phyloP scores from a whole-genome alignment of 1,284 basidiomycete species.

The Phellopilus nigrolimitatus region DNA sequence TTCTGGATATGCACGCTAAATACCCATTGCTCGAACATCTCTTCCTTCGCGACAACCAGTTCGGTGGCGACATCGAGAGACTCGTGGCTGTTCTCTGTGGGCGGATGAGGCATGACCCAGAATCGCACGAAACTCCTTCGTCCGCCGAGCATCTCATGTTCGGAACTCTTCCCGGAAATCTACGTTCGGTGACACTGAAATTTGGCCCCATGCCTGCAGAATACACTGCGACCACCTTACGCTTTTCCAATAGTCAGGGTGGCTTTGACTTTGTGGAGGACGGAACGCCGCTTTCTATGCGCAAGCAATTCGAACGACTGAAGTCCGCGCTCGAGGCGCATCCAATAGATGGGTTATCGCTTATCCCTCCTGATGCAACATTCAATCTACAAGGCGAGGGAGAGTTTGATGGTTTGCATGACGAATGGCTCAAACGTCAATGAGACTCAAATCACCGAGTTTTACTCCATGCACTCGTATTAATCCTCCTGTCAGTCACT shows the following conservation, averaged over 20 bases:
- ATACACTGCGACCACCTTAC: background rate
- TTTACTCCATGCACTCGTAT: no score
- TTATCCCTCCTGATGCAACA: background rate
- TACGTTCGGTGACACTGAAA: background rate
- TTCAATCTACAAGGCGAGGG: no score
- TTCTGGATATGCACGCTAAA: background rate
- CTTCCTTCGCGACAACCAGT: constrained; percentile 1
- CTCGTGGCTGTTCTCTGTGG: background rate
- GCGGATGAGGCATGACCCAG: background rate
- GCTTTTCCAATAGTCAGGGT: background rate
- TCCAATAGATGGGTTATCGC: background rate
- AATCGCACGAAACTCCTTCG: background rate
- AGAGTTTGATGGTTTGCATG: background rate
- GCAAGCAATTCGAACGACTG: background rate
- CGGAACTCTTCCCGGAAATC: background rate
- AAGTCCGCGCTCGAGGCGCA: background rate
- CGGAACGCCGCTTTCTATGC: background rate
- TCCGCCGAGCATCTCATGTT: background rate
- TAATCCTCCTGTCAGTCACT: no score
- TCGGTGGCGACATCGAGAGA: background rate
- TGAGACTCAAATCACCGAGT: no score
- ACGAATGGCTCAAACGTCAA: no score
- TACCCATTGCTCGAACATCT: background rate
- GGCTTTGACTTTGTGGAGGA: background rate
- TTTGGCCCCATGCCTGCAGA: background rate